These are phyloP conservation scores for Andrographis paniculata DNA, from an alignment of 305 asterid genomes.

Conservation along the genomic window DNA sequence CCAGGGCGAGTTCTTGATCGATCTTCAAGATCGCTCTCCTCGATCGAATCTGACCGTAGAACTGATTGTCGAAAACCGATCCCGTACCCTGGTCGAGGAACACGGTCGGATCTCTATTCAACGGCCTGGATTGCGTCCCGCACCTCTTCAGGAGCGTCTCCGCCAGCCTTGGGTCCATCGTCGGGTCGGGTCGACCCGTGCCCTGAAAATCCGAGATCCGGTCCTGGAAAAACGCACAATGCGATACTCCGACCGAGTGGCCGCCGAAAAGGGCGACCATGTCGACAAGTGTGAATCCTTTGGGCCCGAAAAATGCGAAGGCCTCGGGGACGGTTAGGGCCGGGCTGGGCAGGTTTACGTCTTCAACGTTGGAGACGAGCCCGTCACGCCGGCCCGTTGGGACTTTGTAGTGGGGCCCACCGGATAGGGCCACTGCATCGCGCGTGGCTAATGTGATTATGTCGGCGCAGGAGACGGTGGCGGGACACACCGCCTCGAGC, in stretches of 20 bases:
- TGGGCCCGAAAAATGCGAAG: constrained; percentile 27
- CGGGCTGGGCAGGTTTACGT: constrained; percentile 56
- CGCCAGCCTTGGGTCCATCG: constrained; percentile 43
- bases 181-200: constrained; percentile 40
- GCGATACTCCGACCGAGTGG: constrained; percentile 66
- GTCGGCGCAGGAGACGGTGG: constrained; percentile 66
- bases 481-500: constrained; percentile 31
- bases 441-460: constrained; percentile 62
- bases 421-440: constrained; percentile 45
- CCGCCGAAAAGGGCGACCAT: constrained; percentile 64
- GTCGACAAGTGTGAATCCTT: constrained; percentile 38
- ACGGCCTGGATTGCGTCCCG: constrained; percentile 25
- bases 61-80: constrained; percentile 43
- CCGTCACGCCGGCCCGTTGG: constrained; percentile 71
- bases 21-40: constrained; percentile 50
- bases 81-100: constrained; percentile 63
- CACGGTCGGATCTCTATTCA: constrained; percentile 26
- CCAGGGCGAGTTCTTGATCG: constrained; percentile 43
- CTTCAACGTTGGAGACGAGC: constrained; percentile 25
- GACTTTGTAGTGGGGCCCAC: constrained; percentile 36
- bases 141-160: constrained; percentile 30
- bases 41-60: constrained; percentile 33
- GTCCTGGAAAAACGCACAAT: constrained; percentile 50
- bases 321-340: constrained; percentile 25
- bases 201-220: constrained; percentile 46